phyloP scores from a whole-genome alignment of 2,329 filamentous ascomycete genomes.

The Canariomyces notabilis region DNA sequence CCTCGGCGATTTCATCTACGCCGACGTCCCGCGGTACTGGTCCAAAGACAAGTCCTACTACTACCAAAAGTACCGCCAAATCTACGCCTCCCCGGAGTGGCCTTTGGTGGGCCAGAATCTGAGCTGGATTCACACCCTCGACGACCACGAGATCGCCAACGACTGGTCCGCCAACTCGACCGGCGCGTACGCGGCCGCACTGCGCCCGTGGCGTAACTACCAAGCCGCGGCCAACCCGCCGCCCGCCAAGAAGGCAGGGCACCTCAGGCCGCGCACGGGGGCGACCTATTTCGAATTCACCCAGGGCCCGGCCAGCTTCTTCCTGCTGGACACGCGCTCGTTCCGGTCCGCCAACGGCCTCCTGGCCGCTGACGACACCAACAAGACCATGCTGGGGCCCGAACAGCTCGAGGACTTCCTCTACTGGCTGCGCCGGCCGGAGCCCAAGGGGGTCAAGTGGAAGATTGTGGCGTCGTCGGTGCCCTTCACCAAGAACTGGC shows the following conservation, averaged over 20 bases:
- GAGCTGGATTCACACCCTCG: constrained; percentile 96
- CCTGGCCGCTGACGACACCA: constrained; percentile 49
- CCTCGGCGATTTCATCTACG: constrained; percentile 83
- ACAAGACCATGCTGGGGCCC: constrained; percentile 83
- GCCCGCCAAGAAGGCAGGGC: constrained; percentile 46
- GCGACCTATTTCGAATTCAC: constrained; percentile 86
- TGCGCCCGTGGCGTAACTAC: constrained; percentile 82
- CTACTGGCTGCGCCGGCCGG: constrained; percentile 66
- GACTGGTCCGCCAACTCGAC: constrained; percentile 84
- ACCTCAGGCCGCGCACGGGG: constrained; percentile 35
- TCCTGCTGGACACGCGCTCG: constrained; percentile 86
- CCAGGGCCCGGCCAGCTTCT: constrained; percentile 88
- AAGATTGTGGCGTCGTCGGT: constrained; percentile 88
- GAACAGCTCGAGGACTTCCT: constrained; percentile 77
- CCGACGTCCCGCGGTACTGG: constrained; percentile 79
- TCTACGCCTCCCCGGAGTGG: constrained; percentile 97
- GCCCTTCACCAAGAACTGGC: constrained; percentile 98
- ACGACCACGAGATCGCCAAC: constrained; percentile 94
- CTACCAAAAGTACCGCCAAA: constrained; percentile 83
- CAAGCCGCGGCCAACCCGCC: constrained; percentile 84
- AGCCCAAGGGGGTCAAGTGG: constrained; percentile 78
- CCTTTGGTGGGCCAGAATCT: constrained; percentile 65
- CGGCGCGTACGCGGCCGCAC: constrained; percentile 71
- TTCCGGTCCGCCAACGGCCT: constrained; percentile 68
- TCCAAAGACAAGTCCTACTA: constrained; percentile 71